Evolutionary conservation across 805 yeast species (phyloP), one percentile per base, ranked within the genome.

Genomic region (Blastobotrys robertii): DNA sequence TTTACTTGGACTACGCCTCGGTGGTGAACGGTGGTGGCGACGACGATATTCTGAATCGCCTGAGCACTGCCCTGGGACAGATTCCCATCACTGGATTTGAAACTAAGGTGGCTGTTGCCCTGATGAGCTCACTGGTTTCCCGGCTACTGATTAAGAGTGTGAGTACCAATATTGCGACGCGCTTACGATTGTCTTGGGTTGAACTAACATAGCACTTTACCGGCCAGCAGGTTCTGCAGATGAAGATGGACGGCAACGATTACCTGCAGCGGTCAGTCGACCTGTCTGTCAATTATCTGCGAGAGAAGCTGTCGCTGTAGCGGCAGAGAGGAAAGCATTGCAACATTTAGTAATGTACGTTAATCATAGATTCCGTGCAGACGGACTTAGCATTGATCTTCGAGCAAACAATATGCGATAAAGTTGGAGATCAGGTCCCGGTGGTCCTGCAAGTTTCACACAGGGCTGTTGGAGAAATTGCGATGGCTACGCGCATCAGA

Each of bases 1-100:
- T 64, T 16, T 69, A 75, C 30, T 47, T 59, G 15, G 59, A 57
- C 12, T 59, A 55, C 39, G 50, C 48, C n/a, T 28, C 39, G 30
- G 38, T 50, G 22, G 46, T 44, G 5, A 8, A 42, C 8, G 37
- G 28, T 8, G 32, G 19, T 3, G 5, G 30, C 14, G 32, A 44
- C 8, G 47, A 40, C 25, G 34, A 44, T 29, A 13, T 35, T 11
- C 12, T 10, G 2, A 9, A 12, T 2, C 45, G 48, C 19, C 39
- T 50, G 5, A 19, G 36, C n/a, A 29, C 13, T 4, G 34, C 49
- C 13, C 42, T 51, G 14, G 15, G 48, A 3, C 40, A 38, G 10
- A 32, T 47, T 9, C 38, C 38, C 14, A 30, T 39, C 15, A 35
- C 32, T 6, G 43, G 43, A 8, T 38, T 46, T 2, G 47, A 43